Base-by-base conservation (phyloP, 495 filamentous ascomycete genomes). In the Acidiella bohemica region DNA sequence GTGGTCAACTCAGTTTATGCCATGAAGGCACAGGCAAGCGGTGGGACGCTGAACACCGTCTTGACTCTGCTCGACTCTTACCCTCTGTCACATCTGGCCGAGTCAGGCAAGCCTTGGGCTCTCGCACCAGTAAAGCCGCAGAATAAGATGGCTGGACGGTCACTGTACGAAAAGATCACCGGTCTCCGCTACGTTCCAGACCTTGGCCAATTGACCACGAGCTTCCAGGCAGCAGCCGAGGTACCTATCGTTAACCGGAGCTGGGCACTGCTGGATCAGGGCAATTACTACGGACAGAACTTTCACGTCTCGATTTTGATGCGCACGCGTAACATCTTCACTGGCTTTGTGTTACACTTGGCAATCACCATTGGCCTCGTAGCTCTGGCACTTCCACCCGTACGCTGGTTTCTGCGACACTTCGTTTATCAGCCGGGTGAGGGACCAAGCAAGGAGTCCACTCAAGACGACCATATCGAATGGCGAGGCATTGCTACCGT, bases 241-340 rank as follows among this genome's bases (percentile, higher is more conserved):
- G 59, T 68, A 5, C 70, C 75, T 17, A 70, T 79, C 30, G 77
- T 90, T 6, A 71, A 87, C 39, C 76, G 85, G 38, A 75, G 70
- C 27, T 90, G 84, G 76, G 81, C 78, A 3, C 55, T 94, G 3
- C 65, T 84, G 40, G 67, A 73, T 10, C 63, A 68, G 4, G 60
- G 61, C n/a, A 56, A 63, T 5, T 60, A 69, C 31, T 90, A 92
- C 59, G 85, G 85, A 0, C 68, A 72, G 4, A 68, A 72, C 3
- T 93, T 93, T 57, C 64, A 67, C 22, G 85, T 80, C 57, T 65
- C 62, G 22, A 78, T 86, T 53, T 84, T 78, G 54, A 64, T 75
- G 56, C 70, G 66, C 23, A 68, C 75, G 0, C 66, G 70, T 8
- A 84, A 73, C 51, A 60, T 59, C n/a, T 36, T 82, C 17, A 49